phyloP scores from a whole-genome alignment of 768 basidiomycete genomes.

The Gymnopilus junonius region DNA sequence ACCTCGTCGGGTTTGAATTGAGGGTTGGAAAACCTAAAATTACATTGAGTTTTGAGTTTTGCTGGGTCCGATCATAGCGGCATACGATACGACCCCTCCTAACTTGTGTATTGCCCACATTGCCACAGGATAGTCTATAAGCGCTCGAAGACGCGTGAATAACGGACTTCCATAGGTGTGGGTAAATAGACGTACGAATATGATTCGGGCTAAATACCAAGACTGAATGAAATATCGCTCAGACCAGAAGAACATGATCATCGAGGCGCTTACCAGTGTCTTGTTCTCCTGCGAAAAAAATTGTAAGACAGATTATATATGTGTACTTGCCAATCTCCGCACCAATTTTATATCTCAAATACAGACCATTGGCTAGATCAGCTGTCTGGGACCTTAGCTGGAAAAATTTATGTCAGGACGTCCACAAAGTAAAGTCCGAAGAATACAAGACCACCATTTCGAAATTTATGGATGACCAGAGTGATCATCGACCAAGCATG shows the following conservation, averaged over 20 bases:
- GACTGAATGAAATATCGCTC: constrained; percentile 39
- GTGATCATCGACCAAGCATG: constrained; percentile 58
- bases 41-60: constrained; percentile 7
- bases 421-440: not conserved
- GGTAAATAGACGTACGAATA: constrained; percentile 40
- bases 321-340: constrained; percentile 10
- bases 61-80: not conserved
- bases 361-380: constrained; percentile 44
- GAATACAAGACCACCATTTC: constrained; percentile 38
- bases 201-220: constrained; percentile 59
- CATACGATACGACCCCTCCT: constrained; percentile 57
- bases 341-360: constrained; percentile 41
- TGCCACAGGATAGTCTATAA: constrained; percentile 45
- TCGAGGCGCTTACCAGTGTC: constrained; percentile 50
- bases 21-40: constrained; percentile 56
- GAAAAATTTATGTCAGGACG: not conserved
- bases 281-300: constrained; percentile 39
- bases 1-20: constrained; percentile 57
- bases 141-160: constrained; percentile 1
- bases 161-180: not conserved
- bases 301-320: not conserved
- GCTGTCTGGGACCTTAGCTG: constrained; percentile 45
- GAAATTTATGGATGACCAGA: constrained; percentile 44
- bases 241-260: not conserved
- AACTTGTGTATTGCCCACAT: constrained; percentile 57